Evolutionary conservation across 2,329 filamentous ascomycete genomes (phyloP), one percentile per base, ranked within the genome.

Genomic region (Paraphaeosphaeria minitans): DNA sequence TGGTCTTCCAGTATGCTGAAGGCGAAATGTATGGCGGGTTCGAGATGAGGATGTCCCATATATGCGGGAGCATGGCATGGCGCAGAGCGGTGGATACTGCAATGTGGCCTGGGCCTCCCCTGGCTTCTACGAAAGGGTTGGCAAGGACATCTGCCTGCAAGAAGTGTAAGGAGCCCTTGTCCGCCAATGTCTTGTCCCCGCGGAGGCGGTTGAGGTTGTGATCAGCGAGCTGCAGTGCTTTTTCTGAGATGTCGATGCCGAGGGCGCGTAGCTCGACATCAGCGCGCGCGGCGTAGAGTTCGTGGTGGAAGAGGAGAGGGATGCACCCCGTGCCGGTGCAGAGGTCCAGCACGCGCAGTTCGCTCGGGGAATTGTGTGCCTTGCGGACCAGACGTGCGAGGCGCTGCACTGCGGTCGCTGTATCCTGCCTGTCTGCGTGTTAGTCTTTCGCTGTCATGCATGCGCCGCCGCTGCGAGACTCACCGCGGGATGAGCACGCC

Each of bases 281-380:
- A 13, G 56, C 51, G 29, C 60, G 63, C 10, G 75, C 68, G 3
- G 72, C 66, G 33, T 68, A 72, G 58, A 92, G 83, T 10, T 88
- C 81, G 37, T 87, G 81, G 61, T 90, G 86, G 7, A 97, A 82
- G 3, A 92, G 84, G 9, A 98, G 83, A 0, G 92, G 85, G 62
- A 98, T 96, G 77, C 94, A 97, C 4, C 95, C 95, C 5, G 91
- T 92, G 10, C 95, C 95, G 0, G 92, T 93, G 76, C 95, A 98
- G 31, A 97, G 81, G 75, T 99, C 95, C 9, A 97, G 76, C 42
- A 98, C 80, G 13, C 82, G 84, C 13, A 96, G 66, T 16, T 66
- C 66, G 27, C 57, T 19, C 13, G 69, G 67, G 2, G 76, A 60
- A 1, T 52, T 59, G 27, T 56, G 50, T 22, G 66, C 67, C 42